Base-by-base conservation (phyloP, 2,329 filamentous ascomycete genomes). In the Pestalotiopsis fici region DNA sequence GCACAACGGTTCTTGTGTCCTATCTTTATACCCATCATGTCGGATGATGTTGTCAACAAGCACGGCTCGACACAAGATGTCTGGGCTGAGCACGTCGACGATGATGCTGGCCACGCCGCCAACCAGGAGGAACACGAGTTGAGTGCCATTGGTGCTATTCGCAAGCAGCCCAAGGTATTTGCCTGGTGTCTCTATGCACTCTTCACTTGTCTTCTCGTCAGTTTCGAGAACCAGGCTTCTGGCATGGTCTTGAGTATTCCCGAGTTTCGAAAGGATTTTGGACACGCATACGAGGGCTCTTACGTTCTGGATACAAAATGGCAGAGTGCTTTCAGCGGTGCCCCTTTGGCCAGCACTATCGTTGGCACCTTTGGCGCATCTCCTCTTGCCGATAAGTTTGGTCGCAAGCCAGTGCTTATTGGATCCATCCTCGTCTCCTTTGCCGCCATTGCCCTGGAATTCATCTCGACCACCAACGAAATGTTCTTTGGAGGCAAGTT, bases 401-500 rank as follows among this genome's bases (percentile, higher is more conserved):
- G 79, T 12, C 75, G 78, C 23, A 74, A 75, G 35, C 65, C 70
- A 55, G 74, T 76, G 3, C 70, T 80, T 15, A 71, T 77, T 15
- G 59, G 75, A 28, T 74, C 73, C 39, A 70, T 80, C 1, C 55
- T 74, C 21, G 66, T 80, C n/a, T 73, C 75, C 13, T 78, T 77
- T 60, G 76, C 71, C 5, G 78, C 77, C 13, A 70, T 79, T 18
- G 77, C 75, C 1, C 71, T 80, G 66, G 78, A 80, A 69, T 78
- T 80, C 50, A 71, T 78, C 12, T 71, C 79, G 2, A 80, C 78
- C 4, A 75, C 76, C 0, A 78, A 78, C 28, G 74, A 71, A n/a
- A 68, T 79, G 47, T 80, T 80, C 69, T 80, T 80, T 39, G 77
- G 73, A 12, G 78, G 78, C 39, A 81, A 80, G 66, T 79, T 79